These are phyloP conservation scores for Blastocystis sp. DNA, from an alignment of 352 stramenopile genomes.

Conservation along the genomic window DNA sequence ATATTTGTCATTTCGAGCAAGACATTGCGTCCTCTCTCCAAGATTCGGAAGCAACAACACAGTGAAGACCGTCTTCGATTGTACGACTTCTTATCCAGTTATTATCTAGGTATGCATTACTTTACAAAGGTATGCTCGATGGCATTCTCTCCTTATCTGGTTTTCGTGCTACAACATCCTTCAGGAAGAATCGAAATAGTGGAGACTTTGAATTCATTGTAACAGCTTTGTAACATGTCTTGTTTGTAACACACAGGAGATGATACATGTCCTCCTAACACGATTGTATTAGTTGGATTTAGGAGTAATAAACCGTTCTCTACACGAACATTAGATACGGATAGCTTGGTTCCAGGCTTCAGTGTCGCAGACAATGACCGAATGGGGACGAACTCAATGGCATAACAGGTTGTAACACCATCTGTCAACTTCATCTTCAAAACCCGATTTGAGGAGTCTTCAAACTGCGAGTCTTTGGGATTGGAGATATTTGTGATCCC, in stretches of 20 bases:
- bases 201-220: slow-evolving; percentile 45
- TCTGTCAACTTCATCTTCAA: slow-evolving; percentile 52
- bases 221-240: not conserved
- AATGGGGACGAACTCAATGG: slow-evolving; percentile 26
- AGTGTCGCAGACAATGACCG: not conserved
- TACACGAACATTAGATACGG: slow-evolving; percentile 22
- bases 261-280: slow-evolving; percentile 29
- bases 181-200: slow-evolving; percentile 30
- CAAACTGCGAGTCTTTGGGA: slow-evolving; percentile 44
- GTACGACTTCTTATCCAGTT: not conserved
- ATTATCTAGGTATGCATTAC: not conserved
- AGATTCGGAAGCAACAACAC: not conserved
- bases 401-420: slow-evolving; percentile 24
- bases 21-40: not conserved
- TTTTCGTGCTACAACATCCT: not conserved
- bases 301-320: slow-evolving; percentile 28
- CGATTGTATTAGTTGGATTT: slow-evolving; percentile 10
- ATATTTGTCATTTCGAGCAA: slow-evolving; percentile 25
- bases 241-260: slow-evolving; percentile 2
- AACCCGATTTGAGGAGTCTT: slow-evolving; percentile 25
- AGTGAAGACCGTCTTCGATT: not conserved
- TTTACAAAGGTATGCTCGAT: slow-evolving; percentile 48
- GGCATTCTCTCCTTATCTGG: slow-evolving; percentile 18
- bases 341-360: slow-evolving; percentile 6
- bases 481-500: slow-evolving; percentile 7